Evolutionary conservation across 1,284 basidiomycete genomes (phyloP), one percentile per base, ranked within the genome.

Genomic region (Sutorius eximius): DNA sequence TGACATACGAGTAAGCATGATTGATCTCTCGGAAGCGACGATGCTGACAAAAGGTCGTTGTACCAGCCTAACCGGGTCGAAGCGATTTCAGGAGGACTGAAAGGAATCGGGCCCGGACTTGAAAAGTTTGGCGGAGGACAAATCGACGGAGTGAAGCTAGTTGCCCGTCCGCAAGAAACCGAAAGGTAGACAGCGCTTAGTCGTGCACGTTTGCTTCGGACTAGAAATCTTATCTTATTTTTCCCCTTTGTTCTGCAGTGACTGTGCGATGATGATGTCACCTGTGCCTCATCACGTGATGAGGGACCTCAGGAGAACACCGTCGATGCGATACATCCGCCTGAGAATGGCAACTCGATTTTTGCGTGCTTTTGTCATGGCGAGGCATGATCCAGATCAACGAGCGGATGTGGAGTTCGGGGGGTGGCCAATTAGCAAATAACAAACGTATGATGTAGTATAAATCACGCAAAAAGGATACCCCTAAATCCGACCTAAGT

Each of bases 61-160:
- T n/a, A 20, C 27, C 40, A 69, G 67, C 67, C 67, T 11, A 69
- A 69, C 59, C 56, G 57, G 41, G 60, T 72, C 24, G 70, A 70
- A 27, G 48, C 53, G 38, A 36, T 72, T 38, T 52, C 62, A 13
- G 69, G 68, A 24, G 68, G 68, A 45, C 60, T 69, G 32, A 69
- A 49, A 45, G 68, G 69, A 20, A 69, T 69, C 57, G 59, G 58
- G 46, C 22, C 65, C 45, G 68, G 62, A 46, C 53, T 69, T 49
- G 71, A 64, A 66, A 68, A 67, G 47, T 71, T 72, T 58, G 58
- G 58, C 49, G 57, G 61, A 13, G 71, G 66, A 27, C 68, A 60
- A 56, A 69, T 71, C 38, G 69, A 70, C 52, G 68, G 69, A 5
- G 68, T 69, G 47, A 72, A 69, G 56, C 45, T 69, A 38, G 68